These are phyloP conservation scores for Aspergillus conjunctus DNA, from an alignment of 495 filamentous ascomycete species.

Conservation along the genomic window DNA sequence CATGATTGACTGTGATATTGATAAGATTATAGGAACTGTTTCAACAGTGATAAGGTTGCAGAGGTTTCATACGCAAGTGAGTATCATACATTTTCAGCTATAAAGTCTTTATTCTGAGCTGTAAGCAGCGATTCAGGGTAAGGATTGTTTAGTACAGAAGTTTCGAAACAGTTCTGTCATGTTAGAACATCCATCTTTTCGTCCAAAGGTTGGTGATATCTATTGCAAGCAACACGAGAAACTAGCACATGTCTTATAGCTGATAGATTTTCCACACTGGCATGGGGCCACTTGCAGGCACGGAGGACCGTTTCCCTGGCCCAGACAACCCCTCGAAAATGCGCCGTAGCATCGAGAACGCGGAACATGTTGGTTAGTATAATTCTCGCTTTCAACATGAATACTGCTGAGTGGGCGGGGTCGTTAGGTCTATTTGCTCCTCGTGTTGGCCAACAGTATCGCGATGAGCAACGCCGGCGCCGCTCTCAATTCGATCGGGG, in stretches of 20 bases:
- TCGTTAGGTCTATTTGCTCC: constrained; percentile 66
- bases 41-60: constrained; percentile 80
- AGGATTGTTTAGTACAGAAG: constrained; percentile 85
- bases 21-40: constrained; percentile 63
- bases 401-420: constrained; percentile 3
- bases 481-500: constrained; percentile 78
- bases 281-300: constrained; percentile 46
- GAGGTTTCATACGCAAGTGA: constrained; percentile 93
- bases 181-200: constrained; percentile 76
- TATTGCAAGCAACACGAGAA: not conserved
- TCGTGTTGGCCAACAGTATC: constrained; percentile 69
- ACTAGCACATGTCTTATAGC: not conserved
- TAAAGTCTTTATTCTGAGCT: constrained; percentile 25
- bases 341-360: constrained; percentile 81
- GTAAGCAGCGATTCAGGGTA: constrained; percentile 78
- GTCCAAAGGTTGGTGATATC: constrained; percentile 68
- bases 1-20: not conserved
- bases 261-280: constrained; percentile 52
- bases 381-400: not conserved
- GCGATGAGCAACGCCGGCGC: constrained; percentile 74
- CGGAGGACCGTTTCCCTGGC: constrained; percentile 71
- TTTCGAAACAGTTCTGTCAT: constrained; percentile 97
- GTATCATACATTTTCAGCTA: constrained; percentile 36
- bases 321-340: constrained; percentile 85
- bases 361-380: constrained; percentile 76